A percentile compares a stretch with the other conserved stretches of the same genome.
phyloP scores from a whole-genome alignment of 2,329 filamentous ascomycete genomes.

The Neopestalotiopsis rosae region DNA sequence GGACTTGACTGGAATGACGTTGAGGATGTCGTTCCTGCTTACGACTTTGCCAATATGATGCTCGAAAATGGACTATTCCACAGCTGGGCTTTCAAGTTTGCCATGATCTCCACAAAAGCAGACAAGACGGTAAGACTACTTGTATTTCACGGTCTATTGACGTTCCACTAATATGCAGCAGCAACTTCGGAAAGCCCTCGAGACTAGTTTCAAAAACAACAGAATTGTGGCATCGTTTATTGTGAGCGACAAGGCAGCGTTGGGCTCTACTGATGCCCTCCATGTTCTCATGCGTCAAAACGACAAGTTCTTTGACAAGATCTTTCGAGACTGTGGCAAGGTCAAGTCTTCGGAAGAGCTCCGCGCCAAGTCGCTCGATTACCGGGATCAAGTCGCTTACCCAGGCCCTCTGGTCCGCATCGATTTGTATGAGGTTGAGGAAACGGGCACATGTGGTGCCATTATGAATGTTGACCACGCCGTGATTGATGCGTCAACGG shows the following conservation, averaged over 20 bases:
- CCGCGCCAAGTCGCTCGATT: slow-evolving; percentile 2
- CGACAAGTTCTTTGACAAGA: slow-evolving; percentile 14
- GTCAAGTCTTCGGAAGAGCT: slow-evolving; percentile 13
- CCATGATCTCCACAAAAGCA: not conserved
- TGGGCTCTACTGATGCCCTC: slow-evolving; percentile 10
- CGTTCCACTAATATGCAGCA: not conserved
- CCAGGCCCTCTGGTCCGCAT: slow-evolving; percentile 8
- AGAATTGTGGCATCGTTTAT: slow-evolving; percentile 14
- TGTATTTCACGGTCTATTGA: not conserved
- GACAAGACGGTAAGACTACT: slow-evolving; percentile 6
- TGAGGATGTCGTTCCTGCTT: slow-evolving; percentile 17
- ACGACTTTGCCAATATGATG: slow-evolving; percentile 17
- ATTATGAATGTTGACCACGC: slow-evolving; percentile 16
- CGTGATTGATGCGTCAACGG: slow-evolving; percentile 10
- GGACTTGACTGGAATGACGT: slow-evolving; percentile 16
- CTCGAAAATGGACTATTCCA: slow-evolving; percentile 12
- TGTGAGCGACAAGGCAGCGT: not conserved
- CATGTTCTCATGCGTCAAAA: slow-evolving; percentile 15
- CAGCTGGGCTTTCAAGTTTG: slow-evolving; percentile 16
- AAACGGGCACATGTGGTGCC: slow-evolving; percentile 7
- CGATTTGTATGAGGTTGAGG: slow-evolving; percentile 16
- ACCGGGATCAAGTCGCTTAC: not conserved
- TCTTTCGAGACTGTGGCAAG: slow-evolving; percentile 5
- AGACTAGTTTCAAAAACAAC: slow-evolving; percentile 8
- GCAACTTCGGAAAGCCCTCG: slow-evolving; percentile 12